phyloP scores from a whole-genome alignment of 805 yeast genomes.

The Ogataea haglerorum region DNA sequence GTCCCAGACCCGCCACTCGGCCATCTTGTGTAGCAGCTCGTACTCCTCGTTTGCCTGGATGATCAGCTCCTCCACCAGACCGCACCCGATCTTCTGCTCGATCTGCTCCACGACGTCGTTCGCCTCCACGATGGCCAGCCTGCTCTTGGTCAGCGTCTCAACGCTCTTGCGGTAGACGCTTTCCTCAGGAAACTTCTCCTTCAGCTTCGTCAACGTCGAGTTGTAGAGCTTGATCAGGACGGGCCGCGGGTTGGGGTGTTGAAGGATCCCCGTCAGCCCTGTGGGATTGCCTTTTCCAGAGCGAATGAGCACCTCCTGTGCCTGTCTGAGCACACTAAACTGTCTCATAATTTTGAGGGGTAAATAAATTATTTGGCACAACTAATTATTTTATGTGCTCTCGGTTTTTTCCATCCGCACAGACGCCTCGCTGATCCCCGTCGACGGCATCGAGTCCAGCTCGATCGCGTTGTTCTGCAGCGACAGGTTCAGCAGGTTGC shows the following conservation, averaged over 20 bases:
- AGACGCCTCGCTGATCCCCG: slow-evolving; percentile 20
- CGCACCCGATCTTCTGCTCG: slow-evolving; percentile 74
- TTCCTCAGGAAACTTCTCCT: slow-evolving; percentile 60
- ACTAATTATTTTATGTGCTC: background rate
- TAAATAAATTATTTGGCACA: slow-evolving; percentile 1
- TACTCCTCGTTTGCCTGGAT: slow-evolving; percentile 83
- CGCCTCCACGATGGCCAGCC: slow-evolving; percentile 62
- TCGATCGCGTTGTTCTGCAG: slow-evolving; percentile 25
- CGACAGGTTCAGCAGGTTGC: slow-evolving; percentile 27
- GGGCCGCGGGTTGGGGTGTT: slow-evolving; percentile 83
- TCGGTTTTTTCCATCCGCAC: slow-evolving; percentile 8
- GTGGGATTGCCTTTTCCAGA: slow-evolving; percentile 69
- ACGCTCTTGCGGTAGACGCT: slow-evolving; percentile 77
- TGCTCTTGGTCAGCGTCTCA: slow-evolving; percentile 64
- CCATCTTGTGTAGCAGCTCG: slow-evolving; percentile 61
- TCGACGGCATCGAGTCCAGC: slow-evolving; percentile 24
- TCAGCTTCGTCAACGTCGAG: slow-evolving; percentile 59
- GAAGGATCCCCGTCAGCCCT: slow-evolving; percentile 73
- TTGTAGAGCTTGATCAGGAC: slow-evolving; percentile 68
- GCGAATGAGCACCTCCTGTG: slow-evolving; percentile 46
- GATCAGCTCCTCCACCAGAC: slow-evolving; percentile 77
- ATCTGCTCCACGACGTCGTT: slow-evolving; percentile 61
- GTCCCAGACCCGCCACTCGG: slow-evolving; percentile 73
- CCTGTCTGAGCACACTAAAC: slow-evolving; percentile 37
- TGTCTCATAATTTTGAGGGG: slow-evolving; percentile 33